Evolutionary conservation across 2,329 filamentous ascomycete genomes (phyloP).

Genomic region (Pseudocercospora eumusae): DNA sequence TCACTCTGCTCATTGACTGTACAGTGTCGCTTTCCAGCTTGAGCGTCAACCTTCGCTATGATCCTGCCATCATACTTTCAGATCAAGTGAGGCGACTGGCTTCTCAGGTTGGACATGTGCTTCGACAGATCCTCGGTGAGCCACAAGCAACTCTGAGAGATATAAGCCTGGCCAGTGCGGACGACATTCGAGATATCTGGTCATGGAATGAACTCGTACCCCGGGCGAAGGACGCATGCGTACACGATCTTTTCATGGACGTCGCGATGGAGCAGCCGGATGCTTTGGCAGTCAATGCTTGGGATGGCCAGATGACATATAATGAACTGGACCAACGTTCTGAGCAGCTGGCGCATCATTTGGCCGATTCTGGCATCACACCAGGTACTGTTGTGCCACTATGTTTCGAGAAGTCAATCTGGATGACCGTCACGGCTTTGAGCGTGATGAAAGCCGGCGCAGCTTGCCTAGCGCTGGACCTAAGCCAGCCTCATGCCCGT

Average conservation of each 20-base stretch:
- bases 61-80: background rate
- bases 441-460: conserved; percentile 38
- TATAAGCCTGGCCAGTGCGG: conserved; percentile 15
- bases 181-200: conserved; percentile 15
- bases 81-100: conserved; percentile 11
- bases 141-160: conserved; percentile 13
- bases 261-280: background rate
- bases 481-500: conserved; percentile 2
- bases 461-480: conserved; percentile 21
- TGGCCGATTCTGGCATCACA: background rate
- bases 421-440: conserved; percentile 31
- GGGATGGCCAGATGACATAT: conserved; percentile 23
- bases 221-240: background rate
- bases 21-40: conserved; percentile 16
- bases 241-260: conserved; percentile 9
- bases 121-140: conserved; percentile 18
- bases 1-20: conserved; percentile 11
- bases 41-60: background rate
- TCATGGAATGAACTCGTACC: conserved; percentile 12
- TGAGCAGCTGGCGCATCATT: conserved; percentile 3
- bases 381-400: conserved; percentile 28
- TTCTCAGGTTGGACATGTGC: conserved; percentile 14
- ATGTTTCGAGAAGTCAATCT: conserved; percentile 35
- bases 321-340: conserved; percentile 12
- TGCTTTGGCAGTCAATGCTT: conserved; percentile 12